Percentiles rank a stretch among this genome's conserved stretches.
phyloP scores from a whole-genome alignment of 164 flowering plant species.

The grape (Vitis vinifera) region ASM3070453v1 NC_081810.1:18576501-18577000 shows the following conservation, averaged over 20 bases:
- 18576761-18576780: constrained; percentile 24
- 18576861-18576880: constrained; percentile 35
- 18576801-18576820: constrained; percentile 34
- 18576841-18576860: constrained; percentile 25
- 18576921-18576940: constrained; percentile 37
- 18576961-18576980: constrained; percentile 30
- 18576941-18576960: constrained; percentile 36
- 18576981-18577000: constrained; percentile 29
- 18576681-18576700: constrained; percentile 26
- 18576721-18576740: constrained; percentile 38
- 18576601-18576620: constrained; percentile 34
- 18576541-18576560: constrained; percentile 13
- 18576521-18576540: constrained; percentile 32
- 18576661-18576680: constrained; percentile 30
- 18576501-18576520: constrained; percentile 36
- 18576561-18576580: constrained; percentile 31
- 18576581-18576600: constrained; percentile 38
- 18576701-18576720: constrained; percentile 26
- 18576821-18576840: constrained; percentile 33
- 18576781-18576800: constrained; percentile 19
- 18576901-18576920: constrained; percentile 35
- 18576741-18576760: constrained; percentile 18
- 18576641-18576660: constrained; percentile 29
- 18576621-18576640: constrained; percentile 41
- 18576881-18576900: constrained; percentile 34